Evolutionary conservation across 176 grass and related monocot species (phyloP).

Genomic region (Raddia distichophylla): DNA sequence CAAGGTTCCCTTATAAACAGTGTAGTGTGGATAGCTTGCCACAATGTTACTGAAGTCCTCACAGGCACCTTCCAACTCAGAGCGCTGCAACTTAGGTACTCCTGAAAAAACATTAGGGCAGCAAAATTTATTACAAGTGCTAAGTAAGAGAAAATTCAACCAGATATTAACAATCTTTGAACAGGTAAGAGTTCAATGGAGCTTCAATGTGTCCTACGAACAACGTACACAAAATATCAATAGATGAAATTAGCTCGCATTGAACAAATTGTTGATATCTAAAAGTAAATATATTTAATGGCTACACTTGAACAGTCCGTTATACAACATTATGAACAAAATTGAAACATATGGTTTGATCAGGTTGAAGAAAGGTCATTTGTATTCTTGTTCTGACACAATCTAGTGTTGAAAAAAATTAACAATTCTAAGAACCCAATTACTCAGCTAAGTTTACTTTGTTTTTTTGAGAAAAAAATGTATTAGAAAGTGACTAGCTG

Average conservation of each 20-base stretch:
- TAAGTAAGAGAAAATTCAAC: slow-evolving; percentile 22
- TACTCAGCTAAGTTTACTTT: not conserved
- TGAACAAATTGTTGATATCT: not conserved
- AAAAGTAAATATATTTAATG: not conserved
- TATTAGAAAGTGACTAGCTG: not conserved
- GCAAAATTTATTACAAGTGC: not conserved
- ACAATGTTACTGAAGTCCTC: slow-evolving; percentile 99
- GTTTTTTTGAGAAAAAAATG: not conserved
- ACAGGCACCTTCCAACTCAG: slow-evolving; percentile 85
- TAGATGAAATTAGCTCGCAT: not conserved
- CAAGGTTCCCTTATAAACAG: slow-evolving; percentile 92
- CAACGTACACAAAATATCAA: not conserved
- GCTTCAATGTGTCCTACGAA: not conserved
- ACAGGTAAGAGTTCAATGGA: not conserved
- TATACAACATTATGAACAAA: slow-evolving; percentile 21
- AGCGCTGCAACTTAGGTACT: slow-evolving; percentile 89
- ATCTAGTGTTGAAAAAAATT: not conserved
- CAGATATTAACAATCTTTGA: slow-evolving; percentile 28
- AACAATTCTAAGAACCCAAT: not conserved
- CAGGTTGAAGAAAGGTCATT: not conserved
- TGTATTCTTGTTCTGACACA: not conserved
- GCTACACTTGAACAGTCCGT: not conserved
- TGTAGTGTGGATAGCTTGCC: slow-evolving; percentile 70
- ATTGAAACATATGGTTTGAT: not conserved
- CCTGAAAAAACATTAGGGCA: slow-evolving; percentile 53